A percentile compares a stretch with the other conserved stretches of the same genome.
Conservation (phyloP, 306 rosid species). For the Cercis canadensis region DNA sequence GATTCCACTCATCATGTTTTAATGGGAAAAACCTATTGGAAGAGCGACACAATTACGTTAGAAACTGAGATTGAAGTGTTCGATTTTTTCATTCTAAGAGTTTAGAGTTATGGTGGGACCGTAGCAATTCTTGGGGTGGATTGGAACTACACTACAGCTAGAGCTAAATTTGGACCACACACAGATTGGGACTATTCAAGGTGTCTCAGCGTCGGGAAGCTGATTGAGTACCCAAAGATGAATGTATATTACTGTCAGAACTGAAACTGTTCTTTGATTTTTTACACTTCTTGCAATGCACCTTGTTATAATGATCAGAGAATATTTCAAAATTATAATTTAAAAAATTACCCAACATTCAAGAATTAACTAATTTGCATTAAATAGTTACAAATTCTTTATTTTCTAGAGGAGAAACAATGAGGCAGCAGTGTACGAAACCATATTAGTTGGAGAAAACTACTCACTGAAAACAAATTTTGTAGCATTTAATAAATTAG, state of each 20-base stretch:
- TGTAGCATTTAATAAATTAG: slow-evolving; percentile 56
- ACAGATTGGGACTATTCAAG: not conserved
- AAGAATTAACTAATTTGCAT: too few species aligned
- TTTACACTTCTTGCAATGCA: too few species aligned
- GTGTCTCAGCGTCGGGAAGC: not conserved
- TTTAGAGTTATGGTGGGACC: too few species aligned
- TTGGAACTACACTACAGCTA: not conserved
- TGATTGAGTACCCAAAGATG: not conserved
- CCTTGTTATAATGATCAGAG: too few species aligned
- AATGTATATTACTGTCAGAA: too few species aligned
- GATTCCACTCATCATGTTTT: not conserved
- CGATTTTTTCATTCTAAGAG: too few species aligned
- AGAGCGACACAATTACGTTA: not conserved
- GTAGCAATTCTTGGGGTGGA: too few species aligned
- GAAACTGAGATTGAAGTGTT: slow-evolving; percentile 7
- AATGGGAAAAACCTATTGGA: slow-evolving; percentile 1
- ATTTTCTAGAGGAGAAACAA: not conserved
- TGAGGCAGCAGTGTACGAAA: not conserved
- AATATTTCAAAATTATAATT: too few species aligned
- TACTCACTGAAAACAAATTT: slow-evolving; percentile 28
- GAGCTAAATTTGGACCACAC: slow-evolving; percentile 25
- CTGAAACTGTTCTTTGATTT: too few species aligned
- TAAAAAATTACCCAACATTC: too few species aligned
- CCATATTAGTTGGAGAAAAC: slow-evolving; percentile 32
- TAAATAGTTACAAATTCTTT: too few species aligned